Percentiles rank a stretch among this genome's conserved stretches.
Conservation (phyloP, 768 basidiomycete genomes). For the Pleurotus pulmonarius region DNA sequence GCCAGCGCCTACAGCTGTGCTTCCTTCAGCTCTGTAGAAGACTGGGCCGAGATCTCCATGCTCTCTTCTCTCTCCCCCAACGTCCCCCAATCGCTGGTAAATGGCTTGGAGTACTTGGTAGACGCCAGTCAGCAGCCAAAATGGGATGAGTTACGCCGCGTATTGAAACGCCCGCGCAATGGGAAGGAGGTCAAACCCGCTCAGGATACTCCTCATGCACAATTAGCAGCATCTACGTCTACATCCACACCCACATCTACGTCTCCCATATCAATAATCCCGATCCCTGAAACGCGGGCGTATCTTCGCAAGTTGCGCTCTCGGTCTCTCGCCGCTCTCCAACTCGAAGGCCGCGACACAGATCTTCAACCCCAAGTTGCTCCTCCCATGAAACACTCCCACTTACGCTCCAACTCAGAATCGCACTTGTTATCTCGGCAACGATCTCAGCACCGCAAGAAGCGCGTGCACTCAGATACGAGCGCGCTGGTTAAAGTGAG, state of each 20-base stretch:
- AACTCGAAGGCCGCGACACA: background rate
- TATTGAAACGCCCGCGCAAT: background rate
- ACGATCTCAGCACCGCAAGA: background rate
- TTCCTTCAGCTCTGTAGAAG: conserved; percentile 3
- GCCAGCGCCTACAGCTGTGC: conserved; percentile 4
- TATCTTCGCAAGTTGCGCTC: conserved; percentile 3
- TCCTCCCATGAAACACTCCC: background rate
- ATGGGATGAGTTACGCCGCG: background rate
- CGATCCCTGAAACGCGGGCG: background rate
- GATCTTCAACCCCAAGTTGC: background rate
- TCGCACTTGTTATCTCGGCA: background rate
- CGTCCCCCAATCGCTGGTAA: background rate
- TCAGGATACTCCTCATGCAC: no score
- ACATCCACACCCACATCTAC: background rate
- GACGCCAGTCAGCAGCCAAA: background rate
- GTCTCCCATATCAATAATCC: background rate
- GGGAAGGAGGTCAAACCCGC: background rate
- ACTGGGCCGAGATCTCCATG: conserved; percentile 4
- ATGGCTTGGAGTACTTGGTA: background rate
- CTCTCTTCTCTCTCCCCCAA: background rate
- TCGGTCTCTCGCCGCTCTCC: background rate
- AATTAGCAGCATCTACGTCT: background rate
- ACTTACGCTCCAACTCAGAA: background rate
- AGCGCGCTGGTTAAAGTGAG: background rate
- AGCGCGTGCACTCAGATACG: background rate